These are phyloP conservation scores for Capronia americana DNA, from an alignment of 2,329 filamentous ascomycete species.

Conservation along the genomic window DNA sequence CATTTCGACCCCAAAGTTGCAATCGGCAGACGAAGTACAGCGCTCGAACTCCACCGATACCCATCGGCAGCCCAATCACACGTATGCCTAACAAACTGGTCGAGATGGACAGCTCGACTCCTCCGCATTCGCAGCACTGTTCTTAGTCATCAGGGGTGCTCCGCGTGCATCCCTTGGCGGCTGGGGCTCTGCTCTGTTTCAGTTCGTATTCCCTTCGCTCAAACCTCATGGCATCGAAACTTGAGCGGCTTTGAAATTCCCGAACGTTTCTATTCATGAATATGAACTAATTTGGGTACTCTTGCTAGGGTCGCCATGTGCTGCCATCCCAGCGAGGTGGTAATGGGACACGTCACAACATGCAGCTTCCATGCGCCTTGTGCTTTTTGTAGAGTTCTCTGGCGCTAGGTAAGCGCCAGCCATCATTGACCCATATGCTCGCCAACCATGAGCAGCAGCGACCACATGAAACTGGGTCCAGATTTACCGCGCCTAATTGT, in stretches of 20 bases:
- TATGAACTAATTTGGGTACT: slow-evolving; percentile 1
- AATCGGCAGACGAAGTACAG: neutral
- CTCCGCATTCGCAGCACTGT: too few species aligned
- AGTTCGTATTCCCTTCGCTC: neutral
- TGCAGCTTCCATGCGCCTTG: slow-evolving; percentile 4
- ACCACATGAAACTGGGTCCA: neutral
- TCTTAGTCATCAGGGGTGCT: neutral
- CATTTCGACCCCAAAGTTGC: neutral
- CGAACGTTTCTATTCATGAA: neutral
- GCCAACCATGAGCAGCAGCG: slow-evolving; percentile 4
- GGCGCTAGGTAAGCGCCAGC: neutral
- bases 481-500: neutral
- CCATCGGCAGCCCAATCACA: neutral
- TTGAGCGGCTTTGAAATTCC: neutral
- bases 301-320: neutral
- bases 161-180: neutral
- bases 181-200: neutral
- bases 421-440: neutral
- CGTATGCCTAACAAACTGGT: neutral
- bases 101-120: neutral
- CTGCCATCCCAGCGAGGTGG: neutral
- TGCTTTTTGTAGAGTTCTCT: slow-evolving; percentile 3
- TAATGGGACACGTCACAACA: neutral
- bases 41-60: neutral
- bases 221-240: neutral